Evolutionary conservation across 129 eudicot species (phyloP).

Genomic region (Dittrichia graveolens): DNA sequence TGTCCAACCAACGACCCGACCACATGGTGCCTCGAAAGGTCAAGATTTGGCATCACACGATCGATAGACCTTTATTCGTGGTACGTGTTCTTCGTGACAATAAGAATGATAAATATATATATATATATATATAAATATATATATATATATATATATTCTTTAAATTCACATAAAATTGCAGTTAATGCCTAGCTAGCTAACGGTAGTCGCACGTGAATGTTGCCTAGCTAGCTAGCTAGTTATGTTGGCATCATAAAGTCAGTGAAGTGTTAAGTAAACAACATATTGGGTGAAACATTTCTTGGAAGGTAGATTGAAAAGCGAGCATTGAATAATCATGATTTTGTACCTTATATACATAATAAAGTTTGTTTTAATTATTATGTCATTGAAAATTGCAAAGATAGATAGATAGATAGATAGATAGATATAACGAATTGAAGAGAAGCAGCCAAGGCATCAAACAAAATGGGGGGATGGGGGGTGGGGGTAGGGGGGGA

Average conservation of each 20-base stretch:
- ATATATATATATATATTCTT: no score
- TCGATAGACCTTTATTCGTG: slow-evolving; percentile 21
- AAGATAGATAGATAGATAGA: slow-evolving; percentile 25
- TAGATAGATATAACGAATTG: slow-evolving; percentile 21
- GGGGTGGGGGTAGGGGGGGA: slow-evolving; percentile 53
- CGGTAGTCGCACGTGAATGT: slow-evolving; percentile 30
- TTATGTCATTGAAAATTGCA: not conserved
- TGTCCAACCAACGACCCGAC: slow-evolving; percentile 55
- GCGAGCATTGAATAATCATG: not conserved
- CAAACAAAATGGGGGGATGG: slow-evolving; percentile 34
- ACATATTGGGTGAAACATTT: slow-evolving; percentile 1
- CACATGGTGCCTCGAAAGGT: slow-evolving; percentile 63
- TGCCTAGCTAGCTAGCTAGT: not conserved
- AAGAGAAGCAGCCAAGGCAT: slow-evolving; percentile 38
- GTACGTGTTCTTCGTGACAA: slow-evolving; percentile 34
- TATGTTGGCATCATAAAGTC: not conserved
- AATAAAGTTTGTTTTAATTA: not conserved
- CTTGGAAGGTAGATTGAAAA: not conserved
- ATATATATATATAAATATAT: no score
- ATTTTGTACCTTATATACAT: slow-evolving; percentile 7
- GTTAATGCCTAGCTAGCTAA: slow-evolving; percentile 19
- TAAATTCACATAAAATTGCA: slow-evolving; percentile 18
- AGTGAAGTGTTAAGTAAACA: not conserved
- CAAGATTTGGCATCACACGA: slow-evolving; percentile 25
- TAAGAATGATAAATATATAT: no score